Base-by-base conservation (phyloP, 2,329 filamentous ascomycete genomes). In the Hysterium pulicare region DNA sequence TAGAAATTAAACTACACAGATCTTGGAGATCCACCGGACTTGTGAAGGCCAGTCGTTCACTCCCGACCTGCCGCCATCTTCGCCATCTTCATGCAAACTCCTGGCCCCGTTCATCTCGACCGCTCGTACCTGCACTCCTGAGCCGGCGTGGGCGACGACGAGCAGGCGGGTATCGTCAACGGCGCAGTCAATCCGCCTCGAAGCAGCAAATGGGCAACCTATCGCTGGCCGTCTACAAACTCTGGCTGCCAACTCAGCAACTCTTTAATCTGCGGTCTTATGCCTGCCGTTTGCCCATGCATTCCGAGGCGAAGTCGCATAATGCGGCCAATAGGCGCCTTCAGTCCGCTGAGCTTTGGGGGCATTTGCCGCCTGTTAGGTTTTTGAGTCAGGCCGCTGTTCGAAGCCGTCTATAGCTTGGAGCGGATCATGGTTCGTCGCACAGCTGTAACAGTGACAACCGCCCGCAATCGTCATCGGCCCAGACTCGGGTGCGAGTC, bases 121-220 rank as follows among this genome's bases (percentile, higher is more conserved):
- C n/a, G n/a, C n/a, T n/a, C 32, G 38, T 44, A 39, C 40, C 42
- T 47, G 40, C 41, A 44, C 52, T 54, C 46, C 54, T 52, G 45
- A 52, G 39, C 49, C 45, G 42, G 21, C 37, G 34, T 45, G 36
- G n/a, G 28, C 31, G 41, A 38, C 38, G 36, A 16, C 33, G 41
- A 36, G n/a, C 36, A 30, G 16, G 15, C 31, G n/a, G 20, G 2
- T 21, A n/a, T 30, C 48, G 45, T 46, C 40, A 32, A 49, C 37
- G 47, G 44, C 44, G 47, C 38, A 19, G 28, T 28, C 9, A 2
- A 31, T 11, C 41, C 39, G 31, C 42, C 49, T 43, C 42, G 48
- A 53, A 56, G 32, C 45, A 47, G 46, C 46, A 45, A 51, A 48
- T 55, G 47, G 45, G 42, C 43, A 37, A 32, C 46, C 45, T 44